phyloP scores from a whole-genome alignment of 2,329 filamentous ascomycete genomes.

The Trichoderma atroviride region DNA sequence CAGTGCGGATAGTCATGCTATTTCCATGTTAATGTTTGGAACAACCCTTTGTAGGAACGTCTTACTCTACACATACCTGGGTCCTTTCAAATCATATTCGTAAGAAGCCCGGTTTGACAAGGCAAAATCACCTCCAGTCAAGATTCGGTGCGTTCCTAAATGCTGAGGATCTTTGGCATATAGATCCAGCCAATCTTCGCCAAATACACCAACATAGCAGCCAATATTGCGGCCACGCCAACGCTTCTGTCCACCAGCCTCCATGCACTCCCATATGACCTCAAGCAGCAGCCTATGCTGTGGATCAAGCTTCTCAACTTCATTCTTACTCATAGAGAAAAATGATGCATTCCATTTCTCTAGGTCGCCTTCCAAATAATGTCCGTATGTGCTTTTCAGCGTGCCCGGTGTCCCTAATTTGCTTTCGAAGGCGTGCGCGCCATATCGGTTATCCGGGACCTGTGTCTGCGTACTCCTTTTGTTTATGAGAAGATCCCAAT shows the following conservation, averaged over 20 bases:
- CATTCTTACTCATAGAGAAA: constrained; percentile 36
- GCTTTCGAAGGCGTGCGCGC: constrained; percentile 31
- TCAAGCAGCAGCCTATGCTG: constrained; percentile 36
- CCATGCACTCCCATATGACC: constrained; percentile 36
- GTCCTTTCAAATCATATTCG: constrained; percentile 40
- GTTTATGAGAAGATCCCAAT: constrained; percentile 40
- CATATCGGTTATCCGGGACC: constrained; percentile 37
- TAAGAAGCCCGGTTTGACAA: constrained; percentile 41
- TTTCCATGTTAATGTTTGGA: background rate
- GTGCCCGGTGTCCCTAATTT: constrained; percentile 14
- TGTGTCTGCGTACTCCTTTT: constrained; percentile 26
- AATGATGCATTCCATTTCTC: constrained; percentile 38
- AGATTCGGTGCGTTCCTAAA: constrained; percentile 31
- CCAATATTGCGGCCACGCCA: constrained; percentile 36
- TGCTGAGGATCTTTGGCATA: constrained; percentile 30
- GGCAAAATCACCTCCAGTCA: constrained; percentile 34
- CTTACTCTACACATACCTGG: constrained; percentile 33
- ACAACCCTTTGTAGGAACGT: background rate
- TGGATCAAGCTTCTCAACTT: constrained; percentile 38
- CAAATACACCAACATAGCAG: constrained; percentile 38
- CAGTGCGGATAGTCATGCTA: constrained; percentile 42
- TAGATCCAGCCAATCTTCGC: constrained; percentile 35
- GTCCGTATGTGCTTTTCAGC: constrained; percentile 31
- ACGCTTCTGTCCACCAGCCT: constrained; percentile 34
- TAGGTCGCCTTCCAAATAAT: constrained; percentile 36